phyloP scores from a whole-genome alignment of 345 rosid genomes.

The Gossypium australe region DNA sequence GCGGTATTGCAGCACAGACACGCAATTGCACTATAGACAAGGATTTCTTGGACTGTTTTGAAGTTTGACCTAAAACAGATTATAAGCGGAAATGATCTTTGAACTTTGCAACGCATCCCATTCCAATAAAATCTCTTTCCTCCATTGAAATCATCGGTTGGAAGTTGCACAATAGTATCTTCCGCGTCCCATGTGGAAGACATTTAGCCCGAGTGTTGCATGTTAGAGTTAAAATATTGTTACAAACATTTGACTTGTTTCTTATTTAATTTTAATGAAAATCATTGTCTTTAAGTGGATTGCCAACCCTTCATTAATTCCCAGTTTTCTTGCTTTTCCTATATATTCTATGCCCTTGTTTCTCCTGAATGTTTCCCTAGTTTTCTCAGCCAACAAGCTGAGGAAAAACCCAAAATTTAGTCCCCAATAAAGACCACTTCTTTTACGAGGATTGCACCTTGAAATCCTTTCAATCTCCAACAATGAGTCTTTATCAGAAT shows the following conservation, averaged over 20 bases:
- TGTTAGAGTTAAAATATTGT: neutral
- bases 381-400: slow-evolving; percentile 23
- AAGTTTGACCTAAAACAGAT: neutral
- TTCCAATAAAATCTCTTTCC: neutral
- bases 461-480: slow-evolving; percentile 1
- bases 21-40: too few relatives aligned
- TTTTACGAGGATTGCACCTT: neutral
- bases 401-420: neutral
- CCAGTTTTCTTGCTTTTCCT: neutral
- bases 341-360: neutral
- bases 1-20: too few relatives aligned
- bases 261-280: neutral
- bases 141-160: neutral
- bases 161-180: neutral
- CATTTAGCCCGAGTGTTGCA: neutral
- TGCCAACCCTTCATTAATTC: neutral
- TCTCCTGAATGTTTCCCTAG: slow-evolving; percentile 8
- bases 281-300: slow-evolving; percentile 12
- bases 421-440: neutral
- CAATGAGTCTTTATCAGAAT: slow-evolving; percentile 24
- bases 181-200: neutral
- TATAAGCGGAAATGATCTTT: too few relatives aligned
- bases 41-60: neutral
- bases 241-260: neutral
- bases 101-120: neutral